A percentile compares a stretch with the other conserved stretches of the same genome.
These are phyloP conservation scores for Simplicillium aogashimaense DNA, from an alignment of 2,329 filamentous ascomycete genomes.

Conservation along the genomic window DNA sequence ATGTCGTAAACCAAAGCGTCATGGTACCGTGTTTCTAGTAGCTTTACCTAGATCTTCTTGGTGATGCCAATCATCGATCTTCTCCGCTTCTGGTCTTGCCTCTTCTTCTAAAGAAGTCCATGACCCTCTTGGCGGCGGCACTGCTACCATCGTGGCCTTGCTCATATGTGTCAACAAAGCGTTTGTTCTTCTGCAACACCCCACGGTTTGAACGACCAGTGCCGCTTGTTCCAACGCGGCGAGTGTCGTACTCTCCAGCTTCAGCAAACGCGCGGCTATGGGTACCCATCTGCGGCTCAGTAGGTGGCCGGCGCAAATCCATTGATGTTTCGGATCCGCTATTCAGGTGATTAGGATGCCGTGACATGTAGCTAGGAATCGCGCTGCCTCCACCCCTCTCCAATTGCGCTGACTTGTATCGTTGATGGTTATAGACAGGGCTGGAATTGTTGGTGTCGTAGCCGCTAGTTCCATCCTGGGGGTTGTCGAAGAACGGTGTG, in stretches of 20 bases:
- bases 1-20: too few species aligned
- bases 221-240: conserved; percentile 23
- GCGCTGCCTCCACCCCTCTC: conserved; percentile 29
- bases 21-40: neutral
- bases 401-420: conserved; percentile 28
- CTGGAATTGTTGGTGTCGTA: conserved; percentile 21
- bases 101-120: conserved; percentile 94
- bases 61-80: conserved; percentile 28
- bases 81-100: conserved; percentile 63
- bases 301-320: conserved; percentile 33
- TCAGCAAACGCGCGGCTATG: conserved; percentile 32
- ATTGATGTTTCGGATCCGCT: conserved; percentile 45
- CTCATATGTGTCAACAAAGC: conserved; percentile 85
- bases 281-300: conserved; percentile 26
- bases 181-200: conserved; percentile 74
- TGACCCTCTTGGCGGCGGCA: conserved; percentile 81
- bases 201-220: conserved; percentile 30
- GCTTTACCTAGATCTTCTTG: conserved; percentile 1
- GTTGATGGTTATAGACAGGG: conserved; percentile 27
- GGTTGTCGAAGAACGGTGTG: conserved; percentile 28
- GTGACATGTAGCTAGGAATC: conserved; percentile 35
- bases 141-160: conserved; percentile 75
- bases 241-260: conserved; percentile 31
- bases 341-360: conserved; percentile 33
- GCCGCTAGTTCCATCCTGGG: conserved; percentile 25